Base-by-base conservation (phyloP, 257 asterid genomes). In the Capsicum chinense region DNA sequence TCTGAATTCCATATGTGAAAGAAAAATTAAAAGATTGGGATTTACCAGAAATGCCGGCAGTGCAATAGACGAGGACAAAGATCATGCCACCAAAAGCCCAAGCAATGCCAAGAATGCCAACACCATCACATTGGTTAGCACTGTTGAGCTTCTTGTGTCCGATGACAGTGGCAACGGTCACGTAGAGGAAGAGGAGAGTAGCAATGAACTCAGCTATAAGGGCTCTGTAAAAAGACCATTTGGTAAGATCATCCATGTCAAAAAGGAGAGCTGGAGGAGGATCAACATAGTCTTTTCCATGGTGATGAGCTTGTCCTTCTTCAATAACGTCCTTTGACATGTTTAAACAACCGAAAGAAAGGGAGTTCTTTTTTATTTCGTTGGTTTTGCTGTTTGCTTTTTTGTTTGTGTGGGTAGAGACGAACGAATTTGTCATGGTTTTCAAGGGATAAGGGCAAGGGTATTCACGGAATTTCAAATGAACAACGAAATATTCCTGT, bases 21-120 rank as follows among this genome's bases (percentile, higher is more conserved):
- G 3, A 0, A 62, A 19, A 13, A 7, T 39, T 1, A 10, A 17
- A 8, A 19, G 26, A 62, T 26, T 4, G 5, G 6, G 19, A 2
- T 13, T 50, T 76, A 76, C 81, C 81, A 76, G 81, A 76, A 52
- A 76, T 76, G 15, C 81, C 81, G 5, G 81, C 81, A 76, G 81
- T 76, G 0, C 81, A 76, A 63, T 76, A 76, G 8, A 76, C 81
- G 14, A 76, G 81, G 0, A 76, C 81, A 1, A 76, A 76, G 5
- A 76, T 76, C 81, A 76, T 76, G 63, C 81, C 81, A 52, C 81
- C 81, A 76, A 76, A 76, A 52, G 81, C 81, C 81, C 81, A 76
- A 9, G 81, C 81, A 13, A 76, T 76, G 7, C 81, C 81, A 76
- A 76, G 81, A 76, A 76, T 76, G 1, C 81, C 81, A 26, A 76